Evolutionary conservation across 805 yeast species (phyloP), one percentile per base, ranked within the genome.

Genomic region (Schizosaccharomyces osmophilus): DNA sequence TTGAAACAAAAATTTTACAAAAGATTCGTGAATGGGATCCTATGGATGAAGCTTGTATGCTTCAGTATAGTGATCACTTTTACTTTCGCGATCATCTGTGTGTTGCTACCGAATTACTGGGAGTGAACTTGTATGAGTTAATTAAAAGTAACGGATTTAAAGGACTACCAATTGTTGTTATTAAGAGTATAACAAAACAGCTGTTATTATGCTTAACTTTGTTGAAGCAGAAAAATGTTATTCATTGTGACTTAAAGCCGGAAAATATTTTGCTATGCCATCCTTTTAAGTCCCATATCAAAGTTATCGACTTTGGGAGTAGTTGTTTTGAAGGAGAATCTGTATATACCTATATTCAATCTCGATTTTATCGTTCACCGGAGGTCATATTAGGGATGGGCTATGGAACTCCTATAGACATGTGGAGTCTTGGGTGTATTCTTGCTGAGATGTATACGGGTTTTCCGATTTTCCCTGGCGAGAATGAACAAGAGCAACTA

Each of bases 291-390:
- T 73, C 82, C 26, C 72, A 71, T 22, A 74, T 86, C 59, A 86
- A 84, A 66, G 75, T 87, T 41, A 84, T 87, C 61, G 95, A 87
- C 68, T 87, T 87, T 68, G 95, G 95, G 0, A 69, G 75, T 8
- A 72, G 77, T 9, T 75, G 78, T 63, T 70, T 69, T 59, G 76
- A 73, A 60, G 79, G 81, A 64, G 89, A 85, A 70, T 86, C 93
- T 59, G 83, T 94, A 0, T 95, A 89, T 64, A 84, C 95, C 61
- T 93, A 93, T 70, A 93, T 93, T 63, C 95, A 97, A 72, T 87
- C 96, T 29, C 81, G 98, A 68, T 93, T 88, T 72, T 89, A 89
- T 73, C 79, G 97, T 67, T 95, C 97, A 0, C 99, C 99, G 0
- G 99, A 93, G 72, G 78, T 93, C 63, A 85, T 93, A 69, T 82